Evolutionary conservation across 192 early-diverging fungal species (phyloP).

Genomic region (Powellomyces hirtus): DNA sequence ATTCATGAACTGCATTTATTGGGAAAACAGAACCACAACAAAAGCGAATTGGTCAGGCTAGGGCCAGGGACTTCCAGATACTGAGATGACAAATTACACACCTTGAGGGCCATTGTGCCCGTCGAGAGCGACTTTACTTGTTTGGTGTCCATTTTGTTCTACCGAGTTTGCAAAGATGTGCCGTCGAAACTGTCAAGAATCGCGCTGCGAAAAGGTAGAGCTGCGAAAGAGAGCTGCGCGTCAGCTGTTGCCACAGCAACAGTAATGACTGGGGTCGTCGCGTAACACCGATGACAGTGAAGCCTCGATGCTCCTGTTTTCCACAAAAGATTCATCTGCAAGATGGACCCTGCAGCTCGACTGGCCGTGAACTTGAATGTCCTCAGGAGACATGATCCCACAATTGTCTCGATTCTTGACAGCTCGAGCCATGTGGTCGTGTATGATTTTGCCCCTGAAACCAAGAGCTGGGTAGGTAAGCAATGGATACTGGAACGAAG

Average conservation of each 20-base stretch:
- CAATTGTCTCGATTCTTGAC: conserved; percentile 78
- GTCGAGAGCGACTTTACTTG: conserved; percentile 15
- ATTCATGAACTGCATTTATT: conserved; percentile 12
- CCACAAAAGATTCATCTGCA: no score
- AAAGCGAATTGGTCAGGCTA: neutral
- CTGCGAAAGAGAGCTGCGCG: no score
- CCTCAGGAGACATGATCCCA: conserved; percentile 75
- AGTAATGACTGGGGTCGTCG: no score
- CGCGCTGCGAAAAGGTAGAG: no score
- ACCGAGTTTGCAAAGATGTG: no score
- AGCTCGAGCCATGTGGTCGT: conserved; percentile 82
- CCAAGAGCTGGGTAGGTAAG: conserved; percentile 73
- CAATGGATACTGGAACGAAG: neutral
- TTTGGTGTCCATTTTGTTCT: no score
- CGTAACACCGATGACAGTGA: no score
- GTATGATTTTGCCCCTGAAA: conserved; percentile 77
- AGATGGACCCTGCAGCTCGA: conserved; percentile 64
- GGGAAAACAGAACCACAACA: neutral
- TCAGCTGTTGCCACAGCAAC: no score
- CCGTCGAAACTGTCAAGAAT: no score
- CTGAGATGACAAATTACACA: neutral
- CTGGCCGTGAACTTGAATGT: conserved; percentile 77
- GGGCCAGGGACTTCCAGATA: neutral
- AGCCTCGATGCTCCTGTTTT: no score
- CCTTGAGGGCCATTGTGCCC: conserved; percentile 15